Conservation (phyloP, 768 basidiomycete species). For the Trametes gibbosa region DNA sequence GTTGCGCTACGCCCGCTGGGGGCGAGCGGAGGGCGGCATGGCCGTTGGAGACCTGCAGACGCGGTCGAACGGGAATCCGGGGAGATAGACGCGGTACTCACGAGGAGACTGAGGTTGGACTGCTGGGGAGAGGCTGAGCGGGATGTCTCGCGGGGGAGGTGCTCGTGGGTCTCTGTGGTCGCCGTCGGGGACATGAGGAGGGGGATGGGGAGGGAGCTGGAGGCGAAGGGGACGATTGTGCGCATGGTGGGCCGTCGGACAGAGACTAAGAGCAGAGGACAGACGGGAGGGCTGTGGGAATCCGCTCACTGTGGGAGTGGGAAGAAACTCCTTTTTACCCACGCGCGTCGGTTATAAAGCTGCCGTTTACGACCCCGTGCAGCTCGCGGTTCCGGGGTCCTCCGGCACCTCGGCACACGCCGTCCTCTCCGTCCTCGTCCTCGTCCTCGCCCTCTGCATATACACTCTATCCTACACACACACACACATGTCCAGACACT, state of each 20-base stretch:
- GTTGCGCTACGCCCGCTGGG: conserved; percentile 16
- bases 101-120: conserved; percentile 39
- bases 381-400: conserved; percentile 27
- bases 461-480: conserved; percentile 5
- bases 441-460: neutral
- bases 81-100: conserved; percentile 31
- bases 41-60: conserved; percentile 34
- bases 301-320: conserved; percentile 40
- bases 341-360: conserved; percentile 33
- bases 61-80: conserved; percentile 31
- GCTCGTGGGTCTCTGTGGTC: conserved; percentile 30
- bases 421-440: neutral
- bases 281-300: conserved; percentile 42
- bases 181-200: conserved; percentile 41
- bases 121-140: conserved; percentile 43
- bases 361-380: conserved; percentile 28
- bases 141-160: conserved; percentile 48
- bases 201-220: conserved; percentile 41
- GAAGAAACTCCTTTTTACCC: conserved; percentile 39
- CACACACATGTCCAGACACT: neutral
- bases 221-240: conserved; percentile 29
- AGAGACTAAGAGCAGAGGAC: conserved; percentile 13
- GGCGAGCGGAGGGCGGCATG: conserved; percentile 31
- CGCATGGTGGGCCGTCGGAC: conserved; percentile 20
- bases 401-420: conserved; percentile 19